These are phyloP conservation scores for Cutaneotrichosporon sp. DNA, from an alignment of 1,284 basidiomycete species.

Conservation along the genomic window DNA sequence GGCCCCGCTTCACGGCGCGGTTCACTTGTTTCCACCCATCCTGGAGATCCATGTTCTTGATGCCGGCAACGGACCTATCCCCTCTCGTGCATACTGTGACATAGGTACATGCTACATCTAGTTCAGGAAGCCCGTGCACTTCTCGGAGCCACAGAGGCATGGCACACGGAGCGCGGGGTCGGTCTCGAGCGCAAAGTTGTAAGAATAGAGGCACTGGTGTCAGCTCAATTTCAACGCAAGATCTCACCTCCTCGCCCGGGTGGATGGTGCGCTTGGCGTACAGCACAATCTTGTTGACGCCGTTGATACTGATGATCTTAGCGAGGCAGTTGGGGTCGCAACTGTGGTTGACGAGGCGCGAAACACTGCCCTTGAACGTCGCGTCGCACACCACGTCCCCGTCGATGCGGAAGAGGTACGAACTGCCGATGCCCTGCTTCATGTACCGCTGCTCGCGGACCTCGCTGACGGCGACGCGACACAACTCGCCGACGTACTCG, in stretches of 20 bases:
- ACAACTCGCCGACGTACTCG: conserved; percentile 98
- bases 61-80: background rate
- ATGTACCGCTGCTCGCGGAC: conserved; percentile 96
- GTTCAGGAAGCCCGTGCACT: conserved; percentile 88
- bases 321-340: conserved; percentile 98
- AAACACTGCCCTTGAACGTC: conserved; percentile 97
- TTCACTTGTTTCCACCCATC: too few species aligned
- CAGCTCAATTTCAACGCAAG: conserved; percentile 36
- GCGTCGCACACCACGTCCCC: conserved; percentile 94
- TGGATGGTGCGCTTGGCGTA: conserved; percentile 95
- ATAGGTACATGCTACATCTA: conserved; percentile 48
- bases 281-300: conserved; percentile 95
- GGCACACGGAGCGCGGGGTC: conserved; percentile 61
- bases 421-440: conserved; percentile 90
- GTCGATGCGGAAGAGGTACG: conserved; percentile 90
- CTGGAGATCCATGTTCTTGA: too few species aligned
- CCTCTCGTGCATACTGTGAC: background rate
- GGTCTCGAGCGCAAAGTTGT: conserved; percentile 50
- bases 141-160: conserved; percentile 80
- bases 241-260: conserved; percentile 91
- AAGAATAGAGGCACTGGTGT: conserved; percentile 40
- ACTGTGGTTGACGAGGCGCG: conserved; percentile 94
- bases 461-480: conserved; percentile 93
- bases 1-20: too few species aligned
- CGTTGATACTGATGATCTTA: conserved; percentile 97